A percentile compares a stretch with the other conserved stretches of the same genome.
phyloP scores from a whole-genome alignment of 768 basidiomycete species.

The Rhodotorula toruloides region DNA sequence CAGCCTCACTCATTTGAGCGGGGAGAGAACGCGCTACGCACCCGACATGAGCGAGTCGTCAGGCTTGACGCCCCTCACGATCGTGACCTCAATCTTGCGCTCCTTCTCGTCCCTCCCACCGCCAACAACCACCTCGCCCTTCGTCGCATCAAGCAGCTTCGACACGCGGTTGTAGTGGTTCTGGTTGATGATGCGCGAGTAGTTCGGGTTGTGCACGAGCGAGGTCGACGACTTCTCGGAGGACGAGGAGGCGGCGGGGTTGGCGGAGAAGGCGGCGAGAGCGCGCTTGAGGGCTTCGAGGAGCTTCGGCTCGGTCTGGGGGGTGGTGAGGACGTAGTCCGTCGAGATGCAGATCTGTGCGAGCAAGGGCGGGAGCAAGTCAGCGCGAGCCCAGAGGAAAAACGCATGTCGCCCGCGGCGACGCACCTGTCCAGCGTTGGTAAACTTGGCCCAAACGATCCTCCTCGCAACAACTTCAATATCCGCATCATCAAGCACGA shows the following conservation, averaged over 20 bases:
- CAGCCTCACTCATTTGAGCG: slow-evolving; percentile 1
- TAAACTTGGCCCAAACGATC: slow-evolving; percentile 74
- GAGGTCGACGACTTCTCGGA: slow-evolving; percentile 1
- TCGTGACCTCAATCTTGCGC: slow-evolving; percentile 65
- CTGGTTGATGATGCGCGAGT: slow-evolving; percentile 55
- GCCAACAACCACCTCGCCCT: slow-evolving; percentile 63
- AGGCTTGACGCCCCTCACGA: slow-evolving; percentile 59
- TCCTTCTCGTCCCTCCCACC: slow-evolving; percentile 58
- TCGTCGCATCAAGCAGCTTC: slow-evolving; percentile 57
- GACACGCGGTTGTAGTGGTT: slow-evolving; percentile 57
- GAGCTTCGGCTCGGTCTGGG: slow-evolving; percentile 21
- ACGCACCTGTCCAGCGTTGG: slow-evolving; percentile 57
- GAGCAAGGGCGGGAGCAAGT: too few relatives aligned
- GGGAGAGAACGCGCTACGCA: slow-evolving; percentile 50
- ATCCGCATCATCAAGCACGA: slow-evolving; percentile 62
- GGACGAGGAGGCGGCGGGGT: not conserved
- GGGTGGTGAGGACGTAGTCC: slow-evolving; percentile 32
- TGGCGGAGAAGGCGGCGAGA: slow-evolving; percentile 16
- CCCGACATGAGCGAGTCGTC: slow-evolving; percentile 73
- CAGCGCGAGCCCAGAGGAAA: too few relatives aligned
- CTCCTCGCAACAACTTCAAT: slow-evolving; percentile 56
- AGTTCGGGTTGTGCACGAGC: slow-evolving; percentile 3
- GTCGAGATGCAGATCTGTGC: slow-evolving; percentile 70
- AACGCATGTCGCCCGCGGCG: too few relatives aligned
- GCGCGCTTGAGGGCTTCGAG: slow-evolving; percentile 20